These are phyloP conservation scores for Solanum raphanifolium DNA, from an alignment of 257 asterid species.

Conservation along the genomic window DNA sequence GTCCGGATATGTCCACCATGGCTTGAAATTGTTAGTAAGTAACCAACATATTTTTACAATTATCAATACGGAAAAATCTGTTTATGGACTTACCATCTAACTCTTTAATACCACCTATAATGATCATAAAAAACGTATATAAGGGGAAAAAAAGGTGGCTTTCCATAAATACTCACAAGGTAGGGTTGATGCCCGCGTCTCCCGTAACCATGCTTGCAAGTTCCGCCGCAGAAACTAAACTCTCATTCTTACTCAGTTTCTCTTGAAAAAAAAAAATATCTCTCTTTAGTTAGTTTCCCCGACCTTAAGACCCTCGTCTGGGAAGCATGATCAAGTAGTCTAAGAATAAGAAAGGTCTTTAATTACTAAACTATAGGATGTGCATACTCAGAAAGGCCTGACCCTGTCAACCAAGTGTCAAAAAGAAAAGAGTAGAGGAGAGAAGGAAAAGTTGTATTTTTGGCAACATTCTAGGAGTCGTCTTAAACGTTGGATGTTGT, in stretches of 20 bases:
- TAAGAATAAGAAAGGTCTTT: neutral
- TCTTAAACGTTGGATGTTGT: constrained; percentile 6
- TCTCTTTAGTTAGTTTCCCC: neutral
- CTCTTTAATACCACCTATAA: neutral
- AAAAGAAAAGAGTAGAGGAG: neutral
- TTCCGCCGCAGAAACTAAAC: neutral
- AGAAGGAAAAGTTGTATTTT: neutral
- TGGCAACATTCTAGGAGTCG: constrained; percentile 1
- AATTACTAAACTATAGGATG: neutral
- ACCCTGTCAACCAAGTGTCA: neutral
- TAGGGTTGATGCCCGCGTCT: neutral
- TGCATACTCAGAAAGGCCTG: neutral
- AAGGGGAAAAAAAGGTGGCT: neutral
- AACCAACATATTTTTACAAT: neutral
- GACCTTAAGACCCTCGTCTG: neutral
- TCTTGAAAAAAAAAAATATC: neutral
- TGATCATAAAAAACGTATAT: neutral
- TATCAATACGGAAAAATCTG: neutral
- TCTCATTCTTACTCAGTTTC: neutral
- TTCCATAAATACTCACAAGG: neutral
- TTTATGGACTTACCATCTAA: neutral
- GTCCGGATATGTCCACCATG: constrained; percentile 26
- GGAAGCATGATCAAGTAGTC: neutral
- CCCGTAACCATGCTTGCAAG: neutral
- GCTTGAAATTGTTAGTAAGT: constrained; percentile 46